phyloP scores from a whole-genome alignment of 148 eudicot genomes.

The Rhododendron molle region DNA sequence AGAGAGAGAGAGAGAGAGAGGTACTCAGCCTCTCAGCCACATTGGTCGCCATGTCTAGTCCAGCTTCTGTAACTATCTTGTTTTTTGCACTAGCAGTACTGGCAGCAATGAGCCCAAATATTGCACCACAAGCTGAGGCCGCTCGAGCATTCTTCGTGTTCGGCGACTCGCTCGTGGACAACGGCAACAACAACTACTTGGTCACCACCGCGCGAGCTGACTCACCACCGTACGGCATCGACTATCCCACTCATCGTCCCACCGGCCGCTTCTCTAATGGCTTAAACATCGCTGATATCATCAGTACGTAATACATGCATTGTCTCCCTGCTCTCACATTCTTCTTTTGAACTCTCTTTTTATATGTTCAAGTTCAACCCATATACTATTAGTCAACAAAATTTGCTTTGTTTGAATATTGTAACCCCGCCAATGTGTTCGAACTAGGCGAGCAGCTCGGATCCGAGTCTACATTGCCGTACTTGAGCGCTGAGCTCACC shows the following conservation, averaged over 20 bases:
- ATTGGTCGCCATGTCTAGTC: slow-evolving; percentile 4
- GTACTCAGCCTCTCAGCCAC: neutral
- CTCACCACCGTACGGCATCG: slow-evolving; percentile 68
- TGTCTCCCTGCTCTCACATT: neutral
- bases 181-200: slow-evolving; percentile 74
- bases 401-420: too few species aligned
- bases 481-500: slow-evolving; percentile 41
- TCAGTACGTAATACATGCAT: slow-evolving; percentile 35
- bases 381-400: too few species aligned
- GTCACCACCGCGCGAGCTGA: slow-evolving; percentile 68
- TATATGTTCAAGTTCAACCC: neutral
- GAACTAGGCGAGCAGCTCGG: slow-evolving; percentile 50
- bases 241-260: slow-evolving; percentile 55
- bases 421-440: neutral
- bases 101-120: neutral
- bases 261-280: slow-evolving; percentile 85
- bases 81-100: neutral
- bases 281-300: slow-evolving; percentile 53
- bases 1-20: neutral
- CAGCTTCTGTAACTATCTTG: neutral
- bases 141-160: slow-evolving; percentile 74
- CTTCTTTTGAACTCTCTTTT: neutral
- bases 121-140: slow-evolving; percentile 23
- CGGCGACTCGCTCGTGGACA: slow-evolving; percentile 77
- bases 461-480: slow-evolving; percentile 45